Base-by-base conservation (phyloP, 2,329 filamentous ascomycete species). In the Colletotrichum camelliae region DNA sequence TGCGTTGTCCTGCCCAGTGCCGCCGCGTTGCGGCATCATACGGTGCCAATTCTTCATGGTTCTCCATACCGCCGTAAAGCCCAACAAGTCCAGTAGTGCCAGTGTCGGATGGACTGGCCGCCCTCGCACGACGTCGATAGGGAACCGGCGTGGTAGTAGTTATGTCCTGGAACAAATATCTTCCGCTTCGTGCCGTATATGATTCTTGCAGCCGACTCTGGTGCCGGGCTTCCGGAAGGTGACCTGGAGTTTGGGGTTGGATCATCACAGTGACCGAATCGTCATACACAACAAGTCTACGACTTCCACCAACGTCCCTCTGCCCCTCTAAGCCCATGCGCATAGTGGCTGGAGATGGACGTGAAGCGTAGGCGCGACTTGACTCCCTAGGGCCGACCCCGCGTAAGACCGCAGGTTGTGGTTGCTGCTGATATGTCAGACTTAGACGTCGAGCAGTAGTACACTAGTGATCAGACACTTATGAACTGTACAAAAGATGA, bases 221-320 rank as follows among this genome's bases (percentile, higher is more conserved):
- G 77, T 89, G 88, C 13, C 87, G 85, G 64, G 86, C 83, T 79
- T 89, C 88, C 1, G 88, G 87, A n/a, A 90, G 79, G 70, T 89
- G 85, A 60, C 83, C 83, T 27, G 89, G 88, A 13, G 89, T 90
- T 78, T 88, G 88, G n/a, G 88, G 88, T 76, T 90, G 89, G 12
- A 80, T 81, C 7, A 82, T 82, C 27, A 87, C 82, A 9, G 88
- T 84, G 61, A 87, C 71, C 29, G 81, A 80, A 77, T 90, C 89
- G 75, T 89, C 85, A 76, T 90, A 90, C 31, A 90, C 82, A 27
- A 80, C 81, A 64, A 89, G 74, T 37, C 80, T 80, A 27, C 80
- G 81, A 6, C 78, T 81, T 61, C 39, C 39, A n/a, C 9, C 18
- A n/a, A 48, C 8, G 39, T 12, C 39, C n/a, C 39, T 48, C n/a